Conservation (phyloP, 1,284 basidiomycete genomes). For the Rhodotorula sp. region DNA sequence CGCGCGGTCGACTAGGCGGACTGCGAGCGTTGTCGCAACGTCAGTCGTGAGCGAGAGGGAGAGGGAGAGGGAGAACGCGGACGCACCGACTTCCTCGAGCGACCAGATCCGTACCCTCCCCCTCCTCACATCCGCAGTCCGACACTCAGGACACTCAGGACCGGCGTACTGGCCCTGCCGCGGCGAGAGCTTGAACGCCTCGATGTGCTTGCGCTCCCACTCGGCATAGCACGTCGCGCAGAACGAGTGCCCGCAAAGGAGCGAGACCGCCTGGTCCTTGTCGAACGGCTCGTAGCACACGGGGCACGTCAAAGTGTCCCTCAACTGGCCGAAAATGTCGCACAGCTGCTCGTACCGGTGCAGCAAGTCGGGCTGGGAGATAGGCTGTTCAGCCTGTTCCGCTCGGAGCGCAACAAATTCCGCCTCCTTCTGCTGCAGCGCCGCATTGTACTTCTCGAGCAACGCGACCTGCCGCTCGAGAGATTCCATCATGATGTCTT, state of each 20-base stretch:
- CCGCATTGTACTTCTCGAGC: slow-evolving; percentile 10
- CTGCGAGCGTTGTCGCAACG: not conserved
- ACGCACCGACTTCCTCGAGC: slow-evolving; percentile 15
- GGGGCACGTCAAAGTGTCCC: slow-evolving; percentile 28
- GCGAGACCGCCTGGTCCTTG: slow-evolving; percentile 2
- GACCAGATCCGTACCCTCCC: slow-evolving; percentile 15
- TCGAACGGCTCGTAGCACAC: slow-evolving; percentile 33
- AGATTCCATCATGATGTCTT: slow-evolving; percentile 18
- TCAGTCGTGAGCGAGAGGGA: not conserved
- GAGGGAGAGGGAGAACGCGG: not conserved
- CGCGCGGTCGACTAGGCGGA: slow-evolving; percentile 32
- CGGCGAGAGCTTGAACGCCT: slow-evolving; percentile 17
- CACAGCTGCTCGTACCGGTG: slow-evolving; percentile 18
- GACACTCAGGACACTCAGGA: slow-evolving; percentile 36
- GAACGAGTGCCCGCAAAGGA: slow-evolving; percentile 37
- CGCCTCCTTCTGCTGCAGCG: slow-evolving; percentile 15
- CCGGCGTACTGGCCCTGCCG: slow-evolving; percentile 25
- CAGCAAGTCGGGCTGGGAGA: slow-evolving; percentile 13
- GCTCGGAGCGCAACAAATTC: slow-evolving; percentile 17
- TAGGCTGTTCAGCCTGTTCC: slow-evolving; percentile 17
- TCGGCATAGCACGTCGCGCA: slow-evolving; percentile 16
- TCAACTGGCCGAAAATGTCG: slow-evolving; percentile 9
- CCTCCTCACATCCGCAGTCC: slow-evolving; percentile 4
- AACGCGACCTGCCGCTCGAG: slow-evolving; percentile 11
- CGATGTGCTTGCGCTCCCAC: slow-evolving; percentile 24